These are phyloP conservation scores for Cryptococcus jaspeensis DNA, from an alignment of 1,284 basidiomycete genomes.

Conservation along the genomic window DNA sequence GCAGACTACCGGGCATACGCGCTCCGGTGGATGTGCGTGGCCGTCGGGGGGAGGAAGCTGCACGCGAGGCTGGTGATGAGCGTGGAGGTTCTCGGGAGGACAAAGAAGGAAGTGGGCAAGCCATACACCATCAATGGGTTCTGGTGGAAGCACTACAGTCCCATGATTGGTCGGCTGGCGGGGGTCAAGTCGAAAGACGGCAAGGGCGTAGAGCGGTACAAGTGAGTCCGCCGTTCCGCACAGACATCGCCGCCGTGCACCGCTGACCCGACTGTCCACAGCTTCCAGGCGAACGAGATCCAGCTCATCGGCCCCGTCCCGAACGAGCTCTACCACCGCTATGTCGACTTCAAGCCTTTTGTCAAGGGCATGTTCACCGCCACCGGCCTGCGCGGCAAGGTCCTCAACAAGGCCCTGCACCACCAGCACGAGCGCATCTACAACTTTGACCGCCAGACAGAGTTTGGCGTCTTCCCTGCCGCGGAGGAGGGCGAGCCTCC, in stretches of 20 bases:
- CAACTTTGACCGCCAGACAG: slow-evolving; percentile 52
- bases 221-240: slow-evolving; percentile 28
- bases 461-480: slow-evolving; percentile 45
- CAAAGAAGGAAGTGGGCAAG: slow-evolving; percentile 44
- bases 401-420: slow-evolving; percentile 53
- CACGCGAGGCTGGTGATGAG: slow-evolving; percentile 34
- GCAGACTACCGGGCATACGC: slow-evolving; percentile 47
- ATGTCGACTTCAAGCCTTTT: slow-evolving; percentile 55
- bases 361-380: slow-evolving; percentile 54
- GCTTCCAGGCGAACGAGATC: slow-evolving; percentile 56
- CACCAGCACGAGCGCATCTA: slow-evolving; percentile 56
- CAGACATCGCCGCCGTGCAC: background rate
- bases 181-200: slow-evolving; percentile 33
- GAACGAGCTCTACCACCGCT: slow-evolving; percentile 54
- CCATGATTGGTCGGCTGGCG: slow-evolving; percentile 42
- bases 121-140: slow-evolving; percentile 54
- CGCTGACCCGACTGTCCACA: slow-evolving; percentile 13
- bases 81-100: slow-evolving; percentile 52
- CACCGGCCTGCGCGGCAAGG: slow-evolving; percentile 50
- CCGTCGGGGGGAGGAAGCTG: slow-evolving; percentile 16
- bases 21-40: slow-evolving; percentile 34
- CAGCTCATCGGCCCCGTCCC: slow-evolving; percentile 57
- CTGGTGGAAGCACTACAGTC: slow-evolving; percentile 46
- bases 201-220: slow-evolving; percentile 28
- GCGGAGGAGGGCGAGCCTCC: slow-evolving; percentile 22